Evolutionary conservation across 129 eudicot species (phyloP).

Genomic region (Mikania micrantha): DNA sequence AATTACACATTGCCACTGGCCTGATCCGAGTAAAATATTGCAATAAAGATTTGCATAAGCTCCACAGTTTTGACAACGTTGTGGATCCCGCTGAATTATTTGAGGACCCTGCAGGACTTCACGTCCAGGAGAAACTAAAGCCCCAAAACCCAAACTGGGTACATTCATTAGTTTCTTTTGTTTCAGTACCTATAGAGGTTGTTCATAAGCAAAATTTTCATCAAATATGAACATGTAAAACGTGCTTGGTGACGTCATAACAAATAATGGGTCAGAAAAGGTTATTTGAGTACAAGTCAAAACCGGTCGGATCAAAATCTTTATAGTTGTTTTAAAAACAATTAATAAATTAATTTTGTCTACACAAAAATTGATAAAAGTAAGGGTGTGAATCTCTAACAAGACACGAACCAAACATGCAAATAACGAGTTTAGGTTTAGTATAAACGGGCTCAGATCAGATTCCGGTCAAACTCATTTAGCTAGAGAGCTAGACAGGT

Average conservation of each 20-base stretch:
- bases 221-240: background rate
- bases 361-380: too few species aligned
- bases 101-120: constrained; percentile 77
- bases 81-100: constrained; percentile 82
- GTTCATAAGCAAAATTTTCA: background rate
- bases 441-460: too few species aligned
- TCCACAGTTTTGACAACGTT: constrained; percentile 88
- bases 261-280: background rate
- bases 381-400: too few species aligned
- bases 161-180: constrained; percentile 73
- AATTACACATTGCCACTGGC: constrained; percentile 96
- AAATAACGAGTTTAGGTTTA: too few species aligned
- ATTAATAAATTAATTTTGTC: too few species aligned
- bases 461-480: too few species aligned
- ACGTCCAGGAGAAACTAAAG: constrained; percentile 75
- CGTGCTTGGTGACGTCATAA: background rate
- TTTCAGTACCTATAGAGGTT: constrained; percentile 49
- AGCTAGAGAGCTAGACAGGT: too few species aligned
- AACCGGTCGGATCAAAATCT: background rate
- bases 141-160: constrained; percentile 89
- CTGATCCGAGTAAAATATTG: constrained; percentile 82
- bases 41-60: constrained; percentile 80
- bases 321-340: background rate
- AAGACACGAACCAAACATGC: too few species aligned
- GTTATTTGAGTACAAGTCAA: background rate